Percentiles rank a stretch among this genome's conserved stretches.
These are phyloP conservation scores for Fusarium graminum DNA, from an alignment of 2,329 filamentous ascomycete species.

Conservation along the genomic window DNA sequence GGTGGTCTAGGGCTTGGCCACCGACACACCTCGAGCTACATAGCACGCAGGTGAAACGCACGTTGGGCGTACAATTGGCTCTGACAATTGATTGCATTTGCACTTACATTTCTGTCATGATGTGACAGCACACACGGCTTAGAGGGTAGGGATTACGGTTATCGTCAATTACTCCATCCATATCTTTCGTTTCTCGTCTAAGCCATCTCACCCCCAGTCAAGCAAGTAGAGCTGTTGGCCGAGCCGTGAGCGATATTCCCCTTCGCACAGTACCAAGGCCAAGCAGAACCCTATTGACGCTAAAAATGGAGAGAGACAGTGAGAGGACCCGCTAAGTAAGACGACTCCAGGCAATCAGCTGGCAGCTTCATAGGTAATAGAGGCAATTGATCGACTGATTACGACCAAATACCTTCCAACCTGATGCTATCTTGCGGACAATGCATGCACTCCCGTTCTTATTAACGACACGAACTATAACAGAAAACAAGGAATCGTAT, in stretches of 20 bases:
- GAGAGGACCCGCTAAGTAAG: conserved; percentile 40
- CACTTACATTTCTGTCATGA: conserved; percentile 9
- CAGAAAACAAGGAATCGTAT: conserved; percentile 35
- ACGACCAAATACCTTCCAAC: conserved; percentile 37
- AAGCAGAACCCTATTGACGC: conserved; percentile 36
- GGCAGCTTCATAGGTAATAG: conserved; percentile 22
- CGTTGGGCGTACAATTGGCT: conserved; percentile 29
- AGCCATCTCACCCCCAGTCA: background rate
- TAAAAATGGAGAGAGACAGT: conserved; percentile 35
- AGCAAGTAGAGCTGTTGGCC: conserved; percentile 27
- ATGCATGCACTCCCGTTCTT: conserved; percentile 32
- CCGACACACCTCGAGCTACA: conserved; percentile 21
- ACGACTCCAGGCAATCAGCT: conserved; percentile 43
- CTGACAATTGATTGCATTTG: conserved; percentile 8
- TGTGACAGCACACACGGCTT: conserved; percentile 13
- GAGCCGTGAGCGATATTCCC: conserved; percentile 32
- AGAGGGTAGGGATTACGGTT: conserved; percentile 1
- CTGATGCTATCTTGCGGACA: conserved; percentile 41
- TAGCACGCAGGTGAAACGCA: conserved; percentile 21
- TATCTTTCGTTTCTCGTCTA: conserved; percentile 10
- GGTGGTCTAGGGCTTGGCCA: conserved; percentile 29
- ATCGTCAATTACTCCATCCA: conserved; percentile 1
- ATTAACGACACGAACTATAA: conserved; percentile 13
- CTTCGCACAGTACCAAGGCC: conserved; percentile 35
- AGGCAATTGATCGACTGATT: conserved; percentile 50